Evolutionary conservation across 2,329 filamentous ascomycete species (phyloP), one percentile per base, ranked within the genome.

Genomic region (Alternaria conjuncta): DNA sequence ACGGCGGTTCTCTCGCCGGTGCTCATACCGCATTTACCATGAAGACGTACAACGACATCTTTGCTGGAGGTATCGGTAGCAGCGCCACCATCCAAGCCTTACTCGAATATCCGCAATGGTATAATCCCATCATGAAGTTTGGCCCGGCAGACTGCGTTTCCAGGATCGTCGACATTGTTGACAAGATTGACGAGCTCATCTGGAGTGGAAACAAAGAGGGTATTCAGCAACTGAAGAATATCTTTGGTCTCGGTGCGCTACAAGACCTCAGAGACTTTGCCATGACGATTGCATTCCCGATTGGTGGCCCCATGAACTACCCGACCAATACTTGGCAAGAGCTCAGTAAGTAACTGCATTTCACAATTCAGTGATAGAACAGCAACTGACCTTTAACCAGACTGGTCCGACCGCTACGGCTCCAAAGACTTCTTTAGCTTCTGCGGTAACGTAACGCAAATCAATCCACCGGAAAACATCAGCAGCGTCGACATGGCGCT

Each of bases 311-410:
- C n/a, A 80, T 85, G 59, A 80, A 81, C 63, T 87, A 87, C 66
- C 82, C 82, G 0, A 84, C 82, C 0, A 78, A 77, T 23, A 86
- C 85, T 5, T 87, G 85, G 85, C 85, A 87, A 75, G 85, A 87
- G 67, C 73, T 87, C 10, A 85, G 49, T 51, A 51, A 36, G 49
- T 51, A 2, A 23, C 6, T 9, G 4, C 13, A 9, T 9, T 51
- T 7, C 9, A 32, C 2, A 2, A 5, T 5, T 2, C 9, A 0
- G 18, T 23, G 12, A 9, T 15, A 6, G 23, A 15, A 23, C 18
- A 36, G 7, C 1, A n/a, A n/a, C 49, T 51, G 5, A 51, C 4
- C 9, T 7, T 2, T 2, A 5, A 23, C 2, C 5, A 51, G 49
- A 83, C 60, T 87, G 85, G 85, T 71, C 77, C 32, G 74, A 77